These are phyloP conservation scores for Puccinia triticina DNA, from an alignment of 1,284 basidiomycete species.

Conservation along the genomic window DNA sequence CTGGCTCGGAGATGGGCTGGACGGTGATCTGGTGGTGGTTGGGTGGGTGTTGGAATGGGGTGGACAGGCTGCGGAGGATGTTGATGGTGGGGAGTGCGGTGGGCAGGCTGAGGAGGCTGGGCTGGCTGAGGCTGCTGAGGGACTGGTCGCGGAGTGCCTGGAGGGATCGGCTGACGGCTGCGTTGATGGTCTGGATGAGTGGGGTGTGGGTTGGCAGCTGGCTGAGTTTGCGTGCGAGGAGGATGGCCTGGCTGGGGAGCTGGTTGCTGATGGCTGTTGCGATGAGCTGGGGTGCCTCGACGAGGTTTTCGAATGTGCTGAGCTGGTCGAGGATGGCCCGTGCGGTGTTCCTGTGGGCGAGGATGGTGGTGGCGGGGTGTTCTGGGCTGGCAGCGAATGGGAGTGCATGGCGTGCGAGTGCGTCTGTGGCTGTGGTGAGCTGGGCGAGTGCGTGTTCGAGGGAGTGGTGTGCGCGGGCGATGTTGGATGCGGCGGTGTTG, in stretches of 20 bases:
- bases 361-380: not conserved
- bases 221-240: slow-evolving; percentile 18
- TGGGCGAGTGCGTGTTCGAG: no score
- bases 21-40: not conserved
- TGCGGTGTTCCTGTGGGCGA: slow-evolving; percentile 16
- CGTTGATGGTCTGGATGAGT: slow-evolving; percentile 11
- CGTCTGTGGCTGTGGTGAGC: no score
- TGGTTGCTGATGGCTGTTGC: slow-evolving; percentile 7
- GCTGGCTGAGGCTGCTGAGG: not conserved
- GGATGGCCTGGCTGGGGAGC: slow-evolving; percentile 36
- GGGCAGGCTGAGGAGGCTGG: slow-evolving; percentile 30
- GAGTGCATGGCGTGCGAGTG: no score
- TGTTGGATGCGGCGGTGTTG: no score
- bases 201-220: not conserved
- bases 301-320: slow-evolving; percentile 16
- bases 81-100: slow-evolving; percentile 14
- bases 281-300: slow-evolving; percentile 27
- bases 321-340: not conserved
- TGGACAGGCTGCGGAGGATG: slow-evolving; percentile 18
- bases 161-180: not conserved
- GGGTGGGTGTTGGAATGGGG: not conserved
- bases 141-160: slow-evolving; percentile 3
- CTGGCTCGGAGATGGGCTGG: slow-evolving; percentile 1
- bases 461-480: no score
- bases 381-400: no score